Evolutionary conservation across 2,329 filamentous ascomycete species (phyloP), one percentile per base, ranked within the genome.

Genomic region (Diaporthe caulivora): DNA sequence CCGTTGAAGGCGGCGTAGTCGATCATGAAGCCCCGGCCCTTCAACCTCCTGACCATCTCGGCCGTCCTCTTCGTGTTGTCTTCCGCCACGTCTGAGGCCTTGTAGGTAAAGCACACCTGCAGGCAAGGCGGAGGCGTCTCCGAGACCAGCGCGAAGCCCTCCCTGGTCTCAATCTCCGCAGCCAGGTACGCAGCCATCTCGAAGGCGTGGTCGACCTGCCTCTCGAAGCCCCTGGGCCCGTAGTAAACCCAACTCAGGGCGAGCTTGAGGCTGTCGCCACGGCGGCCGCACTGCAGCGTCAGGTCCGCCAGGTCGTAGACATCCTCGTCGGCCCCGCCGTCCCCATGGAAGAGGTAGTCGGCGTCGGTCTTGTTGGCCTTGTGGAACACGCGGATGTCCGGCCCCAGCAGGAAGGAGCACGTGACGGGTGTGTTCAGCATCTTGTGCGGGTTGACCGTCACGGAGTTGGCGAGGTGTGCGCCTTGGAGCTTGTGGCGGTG

Each of bases 391-490:
- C 88, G 86, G 80, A 97, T 84, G 80, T 98, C 95, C 2, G 89
- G 89, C 0, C 91, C 92, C 17, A 99, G 88, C 6, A 99, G 88
- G 85, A 97, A 98, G 0, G 93, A 95, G 84, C 95, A 98, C 0
- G 95, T 98, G 53, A 97, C 86, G 0, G 97, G 96, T 3, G 95
- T 94, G 73, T 94, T 94, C 80, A 98, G 89, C 97, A 98, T 98
- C 85, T 98, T 98, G 85, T 99, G 97, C 72, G 97, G 95, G 82
- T 97, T 98, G 71, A 98, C 90, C 2, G 95, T 94, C 51, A 98
- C 86, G 18, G 92, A 94, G 82, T 98, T 89, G 13, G 95, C 97
- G 53, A 92, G 87, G 57, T 95, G 88, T 2, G 89, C 86, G 18
- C 96, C 96, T 1, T 85, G 82, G 13, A 98, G 85, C 70, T 84